Evolutionary conservation across 2,329 filamentous ascomycete species (phyloP).

Genomic region (Pyrenochaeta sp.): DNA sequence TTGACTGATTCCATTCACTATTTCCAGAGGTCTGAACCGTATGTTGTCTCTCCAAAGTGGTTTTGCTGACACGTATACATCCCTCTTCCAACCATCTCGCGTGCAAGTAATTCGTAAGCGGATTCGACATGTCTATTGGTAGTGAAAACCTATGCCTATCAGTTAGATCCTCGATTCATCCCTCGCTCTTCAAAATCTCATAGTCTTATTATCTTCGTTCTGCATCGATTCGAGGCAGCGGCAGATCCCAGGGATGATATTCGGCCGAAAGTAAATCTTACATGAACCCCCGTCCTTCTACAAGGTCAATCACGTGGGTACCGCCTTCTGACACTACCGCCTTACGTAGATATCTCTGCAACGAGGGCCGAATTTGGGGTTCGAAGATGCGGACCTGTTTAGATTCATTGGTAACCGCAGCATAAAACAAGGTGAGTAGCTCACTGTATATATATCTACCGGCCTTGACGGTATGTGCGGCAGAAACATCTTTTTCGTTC

Average conservation of each 20-base stretch:
- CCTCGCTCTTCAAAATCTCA: no score
- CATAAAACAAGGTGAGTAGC: neutral
- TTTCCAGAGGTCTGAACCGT: neutral
- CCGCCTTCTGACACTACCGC: constrained; percentile 15
- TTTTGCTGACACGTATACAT: constrained; percentile 18
- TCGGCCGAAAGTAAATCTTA: constrained; percentile 1
- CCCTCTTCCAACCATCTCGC: constrained; percentile 28
- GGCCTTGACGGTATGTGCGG: constrained; percentile 11
- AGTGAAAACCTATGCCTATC: constrained; percentile 17
- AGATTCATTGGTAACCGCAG: neutral
- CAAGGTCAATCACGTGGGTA: constrained; percentile 15
- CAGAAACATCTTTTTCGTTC: constrained; percentile 7
- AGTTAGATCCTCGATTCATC: neutral
- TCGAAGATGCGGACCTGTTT: constrained; percentile 7
- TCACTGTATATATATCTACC: constrained; percentile 22
- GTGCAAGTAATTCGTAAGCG: constrained; percentile 18
- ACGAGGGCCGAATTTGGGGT: constrained; percentile 9
- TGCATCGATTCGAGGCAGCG: no score
- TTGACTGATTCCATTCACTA: neutral
- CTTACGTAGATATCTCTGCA: constrained; percentile 10
- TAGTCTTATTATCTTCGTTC: no score
- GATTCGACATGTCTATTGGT: constrained; percentile 12
- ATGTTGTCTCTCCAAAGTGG: constrained; percentile 1
- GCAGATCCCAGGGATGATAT: neutral
- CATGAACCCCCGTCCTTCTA: constrained; percentile 23